Base-by-base conservation (phyloP, 2,329 filamentous ascomycete genomes). In the Verticillium nonalfalfae region DNA sequence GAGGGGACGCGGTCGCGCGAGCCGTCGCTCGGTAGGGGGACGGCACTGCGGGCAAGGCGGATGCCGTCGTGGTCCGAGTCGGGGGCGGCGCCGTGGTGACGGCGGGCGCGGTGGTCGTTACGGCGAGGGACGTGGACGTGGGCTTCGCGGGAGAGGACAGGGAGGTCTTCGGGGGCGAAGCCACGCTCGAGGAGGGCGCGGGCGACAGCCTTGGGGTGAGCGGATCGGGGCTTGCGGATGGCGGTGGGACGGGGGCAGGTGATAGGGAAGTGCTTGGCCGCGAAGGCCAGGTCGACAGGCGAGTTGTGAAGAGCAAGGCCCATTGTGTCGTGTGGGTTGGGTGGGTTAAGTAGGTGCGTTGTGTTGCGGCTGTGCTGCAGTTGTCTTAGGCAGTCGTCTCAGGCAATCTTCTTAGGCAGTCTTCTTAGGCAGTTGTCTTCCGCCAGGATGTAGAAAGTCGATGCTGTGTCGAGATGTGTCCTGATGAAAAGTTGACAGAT, bases 11-110 rank as follows among this genome's bases (percentile, higher is more conserved):
- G 63, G 33, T 74, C 71, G 14, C 71, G 69, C 14, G 65, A 67
- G 39, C 68, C 62, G 62, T 79, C 77, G 36, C 73, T 70, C 2
- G 76, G 76, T 2, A 78, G 69, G n/a, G 69, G 67, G n/a, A 74
- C 63, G 45, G 68, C 64, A 61, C 72, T 74, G 18, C 67, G 68
- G 1, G 76, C 76, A 18, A 78, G 70, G 10, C 72, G 72, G 33
- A 69, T 63, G 39, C 71, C 73, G 62, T 78, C 76, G n/a, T 60
- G 56, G 2, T 61, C 60, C 0, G 58, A 13, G 33, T 59, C 58
- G 40, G 18, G 14, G 40, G 35, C 18, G 58, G 26, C 15, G 21
- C 54, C 54, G 33, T 35, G 26, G 26, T 26, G 54, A 10, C 33
- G 58, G 58, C 39, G 26, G 58, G 9, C 21, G 38, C 26, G 39